These are phyloP conservation scores for Fusarium sp. DNA, from an alignment of 2,329 filamentous ascomycete genomes.

Conservation along the genomic window DNA sequence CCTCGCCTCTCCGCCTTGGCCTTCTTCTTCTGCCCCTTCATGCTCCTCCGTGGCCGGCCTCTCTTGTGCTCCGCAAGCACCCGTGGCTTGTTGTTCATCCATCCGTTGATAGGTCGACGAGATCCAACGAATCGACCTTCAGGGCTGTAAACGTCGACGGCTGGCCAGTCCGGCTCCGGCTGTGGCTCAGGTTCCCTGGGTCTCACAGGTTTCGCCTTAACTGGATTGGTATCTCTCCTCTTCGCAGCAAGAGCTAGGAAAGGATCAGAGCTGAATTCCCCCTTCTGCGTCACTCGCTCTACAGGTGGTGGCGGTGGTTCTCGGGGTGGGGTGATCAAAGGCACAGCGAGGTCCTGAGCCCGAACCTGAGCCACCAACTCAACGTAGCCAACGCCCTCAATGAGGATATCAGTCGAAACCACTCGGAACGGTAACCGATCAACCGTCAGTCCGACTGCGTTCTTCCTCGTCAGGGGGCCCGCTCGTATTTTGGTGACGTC, in stretches of 20 bases:
- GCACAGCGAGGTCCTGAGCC: constrained; percentile 56
- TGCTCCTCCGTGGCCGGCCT: constrained; percentile 73
- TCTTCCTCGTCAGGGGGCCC: constrained; percentile 75
- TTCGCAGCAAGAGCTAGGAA: constrained; percentile 43
- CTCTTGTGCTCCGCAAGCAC: constrained; percentile 61
- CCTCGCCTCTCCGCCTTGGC: constrained; percentile 47
- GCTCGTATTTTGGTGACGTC: constrained; percentile 86
- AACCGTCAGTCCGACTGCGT: constrained; percentile 72
- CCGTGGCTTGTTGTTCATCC: constrained; percentile 70
- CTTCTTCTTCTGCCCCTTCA: constrained; percentile 70
- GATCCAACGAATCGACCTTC: constrained; percentile 82
- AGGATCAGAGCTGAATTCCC: constrained; percentile 26
- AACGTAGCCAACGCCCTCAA: constrained; percentile 95
- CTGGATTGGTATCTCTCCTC: constrained; percentile 36
- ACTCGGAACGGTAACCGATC: constrained; percentile 83
- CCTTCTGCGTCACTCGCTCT: background rate
- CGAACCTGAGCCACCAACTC: constrained; percentile 88
- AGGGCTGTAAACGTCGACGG: constrained; percentile 87
- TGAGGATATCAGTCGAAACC: constrained; percentile 83
- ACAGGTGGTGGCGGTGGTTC: background rate
- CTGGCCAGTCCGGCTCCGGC: constrained; percentile 66
- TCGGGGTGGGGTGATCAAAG: background rate
- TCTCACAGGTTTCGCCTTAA: background rate
- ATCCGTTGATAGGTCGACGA: constrained; percentile 78
- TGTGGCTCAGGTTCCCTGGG: constrained; percentile 23